A percentile compares a stretch with the other conserved stretches of the same genome.
Conservation (phyloP, 75 land plant species). For the Pinus tabuliformis region DNA sequence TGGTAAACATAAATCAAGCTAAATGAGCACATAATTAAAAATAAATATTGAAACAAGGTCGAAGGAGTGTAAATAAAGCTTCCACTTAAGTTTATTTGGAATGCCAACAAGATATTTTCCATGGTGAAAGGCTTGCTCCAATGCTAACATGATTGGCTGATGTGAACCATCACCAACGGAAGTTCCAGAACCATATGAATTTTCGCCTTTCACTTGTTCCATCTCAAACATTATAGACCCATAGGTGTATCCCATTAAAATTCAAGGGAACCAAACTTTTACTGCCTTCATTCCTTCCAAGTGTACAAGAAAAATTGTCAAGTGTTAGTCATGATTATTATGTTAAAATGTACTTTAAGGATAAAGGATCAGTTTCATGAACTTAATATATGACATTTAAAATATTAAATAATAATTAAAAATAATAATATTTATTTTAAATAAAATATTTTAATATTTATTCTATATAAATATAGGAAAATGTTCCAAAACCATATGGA, state of each 20-base stretch:
- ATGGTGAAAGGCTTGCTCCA: conserved; percentile 85
- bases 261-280: too few species aligned
- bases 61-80: conserved; percentile 11
- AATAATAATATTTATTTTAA: too few species aligned
- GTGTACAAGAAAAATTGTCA: too few species aligned
- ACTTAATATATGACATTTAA: too few species aligned
- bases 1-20: not conserved
- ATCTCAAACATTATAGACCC: conserved; percentile 92
- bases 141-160: conserved; percentile 69
- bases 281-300: too few species aligned
- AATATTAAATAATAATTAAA: too few species aligned
- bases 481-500: too few species aligned
- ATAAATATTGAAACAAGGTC: not conserved
- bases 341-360: too few species aligned
- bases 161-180: conserved; percentile 87
- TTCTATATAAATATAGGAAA: too few species aligned
- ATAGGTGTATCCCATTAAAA: conserved; percentile 62
- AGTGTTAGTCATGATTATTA: too few species aligned
- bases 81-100: conserved; percentile 72
- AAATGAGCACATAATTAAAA: not conserved
- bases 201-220: conserved; percentile 81
- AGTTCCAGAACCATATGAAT: conserved; percentile 94
- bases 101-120: conserved; percentile 81
- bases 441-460: too few species aligned
- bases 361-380: too few species aligned